phyloP scores from a whole-genome alignment of 2,329 filamentous ascomycete genomes.

The Fusarium papillatum region DNA sequence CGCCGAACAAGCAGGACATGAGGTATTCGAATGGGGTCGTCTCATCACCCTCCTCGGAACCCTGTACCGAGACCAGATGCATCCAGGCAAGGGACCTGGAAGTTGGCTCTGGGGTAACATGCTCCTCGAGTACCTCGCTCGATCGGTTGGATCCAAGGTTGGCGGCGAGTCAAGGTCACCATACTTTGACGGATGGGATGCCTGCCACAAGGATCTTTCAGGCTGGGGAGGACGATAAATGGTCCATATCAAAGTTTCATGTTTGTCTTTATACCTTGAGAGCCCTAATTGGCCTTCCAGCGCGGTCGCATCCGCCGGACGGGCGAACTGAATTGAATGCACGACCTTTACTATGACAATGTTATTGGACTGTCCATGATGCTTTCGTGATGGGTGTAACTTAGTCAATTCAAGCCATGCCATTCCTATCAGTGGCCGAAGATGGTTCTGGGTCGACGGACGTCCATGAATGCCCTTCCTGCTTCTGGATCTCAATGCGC shows the following conservation, averaged over 20 bases:
- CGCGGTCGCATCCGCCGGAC: not conserved
- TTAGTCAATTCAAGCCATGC: no score
- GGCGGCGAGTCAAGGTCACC: conserved; percentile 17
- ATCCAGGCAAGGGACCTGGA: conserved; percentile 28
- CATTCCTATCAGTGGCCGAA: not conserved
- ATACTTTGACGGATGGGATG: conserved; percentile 21
- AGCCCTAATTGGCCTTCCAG: not conserved
- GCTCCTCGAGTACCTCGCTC: conserved; percentile 28
- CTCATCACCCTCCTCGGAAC: conserved; percentile 25
- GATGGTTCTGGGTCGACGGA: not conserved
- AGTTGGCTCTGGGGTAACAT: conserved; percentile 38
- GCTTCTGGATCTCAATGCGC: not conserved
- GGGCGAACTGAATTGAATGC: conserved; percentile 2
- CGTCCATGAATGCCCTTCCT: not conserved
- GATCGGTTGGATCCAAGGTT: conserved; percentile 6
- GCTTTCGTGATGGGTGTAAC: not conserved
- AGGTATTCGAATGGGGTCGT: conserved; percentile 35
- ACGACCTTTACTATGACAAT: not conserved
- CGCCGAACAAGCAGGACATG: conserved; percentile 34
- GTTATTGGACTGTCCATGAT: not conserved
- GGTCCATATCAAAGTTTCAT: not conserved
- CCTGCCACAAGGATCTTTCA: conserved; percentile 6
- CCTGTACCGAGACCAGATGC: conserved; percentile 17
- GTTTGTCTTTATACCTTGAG: not conserved
- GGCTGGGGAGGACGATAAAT: conserved; percentile 26